Evolutionary conservation across 352 stramenopile species (phyloP).

Genomic region (Elongisporangium anandrum): DNA sequence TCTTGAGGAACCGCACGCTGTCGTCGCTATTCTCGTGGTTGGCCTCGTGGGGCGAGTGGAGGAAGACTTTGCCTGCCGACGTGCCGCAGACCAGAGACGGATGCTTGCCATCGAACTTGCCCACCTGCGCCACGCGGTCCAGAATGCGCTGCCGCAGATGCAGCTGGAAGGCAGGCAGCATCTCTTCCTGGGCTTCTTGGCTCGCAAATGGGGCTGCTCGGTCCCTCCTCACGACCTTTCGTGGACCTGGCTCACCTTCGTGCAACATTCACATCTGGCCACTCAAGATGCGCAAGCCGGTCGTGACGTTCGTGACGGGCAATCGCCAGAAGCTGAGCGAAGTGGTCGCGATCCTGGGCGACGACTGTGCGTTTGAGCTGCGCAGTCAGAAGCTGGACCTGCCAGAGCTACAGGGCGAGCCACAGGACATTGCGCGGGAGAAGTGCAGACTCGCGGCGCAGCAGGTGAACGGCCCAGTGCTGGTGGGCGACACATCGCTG

Average conservation of each 20-base stretch:
- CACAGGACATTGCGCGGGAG: constrained; percentile 84
- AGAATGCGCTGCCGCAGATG: constrained; percentile 79
- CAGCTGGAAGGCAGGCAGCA: constrained; percentile 80
- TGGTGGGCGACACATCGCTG: constrained; percentile 92
- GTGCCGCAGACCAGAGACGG: constrained; percentile 79
- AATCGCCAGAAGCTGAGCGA: constrained; percentile 78
- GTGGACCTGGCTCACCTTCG: constrained; percentile 13
- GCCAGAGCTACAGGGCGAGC: constrained; percentile 93
- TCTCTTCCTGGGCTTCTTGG: constrained; percentile 11
- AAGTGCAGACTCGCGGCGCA: constrained; percentile 87
- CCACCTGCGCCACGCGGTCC: constrained; percentile 64
- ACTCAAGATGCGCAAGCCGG: constrained; percentile 23
- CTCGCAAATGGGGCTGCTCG: not conserved
- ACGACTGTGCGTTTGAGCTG: constrained; percentile 76
- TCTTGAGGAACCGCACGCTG: constrained; percentile 85
- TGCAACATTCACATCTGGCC: constrained; percentile 10
- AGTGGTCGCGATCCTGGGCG: constrained; percentile 48
- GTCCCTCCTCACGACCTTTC: constrained; percentile 10
- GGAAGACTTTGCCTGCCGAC: constrained; percentile 88
- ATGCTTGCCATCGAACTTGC: constrained; percentile 80
- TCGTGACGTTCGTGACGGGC: constrained; percentile 81
- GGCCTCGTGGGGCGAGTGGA: constrained; percentile 86
- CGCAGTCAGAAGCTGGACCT: constrained; percentile 88
- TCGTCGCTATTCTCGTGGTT: constrained; percentile 40
- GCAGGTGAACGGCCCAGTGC: constrained; percentile 67